These are phyloP conservation scores for Xylariaceae sp. DNA, from an alignment of 2,329 filamentous ascomycete genomes.

Conservation along the genomic window DNA sequence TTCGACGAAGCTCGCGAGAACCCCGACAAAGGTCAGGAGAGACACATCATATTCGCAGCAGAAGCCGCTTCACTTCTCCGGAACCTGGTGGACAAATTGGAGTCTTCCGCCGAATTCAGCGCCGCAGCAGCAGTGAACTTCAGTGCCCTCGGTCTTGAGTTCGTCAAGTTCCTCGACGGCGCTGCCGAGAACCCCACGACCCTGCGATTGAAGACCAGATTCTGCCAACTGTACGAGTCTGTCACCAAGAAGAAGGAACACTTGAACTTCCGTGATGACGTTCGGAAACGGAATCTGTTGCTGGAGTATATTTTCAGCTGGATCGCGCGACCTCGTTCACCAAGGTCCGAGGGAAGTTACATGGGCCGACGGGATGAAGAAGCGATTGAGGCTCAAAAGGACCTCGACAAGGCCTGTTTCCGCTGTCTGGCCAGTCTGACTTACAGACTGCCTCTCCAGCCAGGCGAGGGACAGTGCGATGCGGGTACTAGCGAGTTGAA, in stretches of 20 bases:
- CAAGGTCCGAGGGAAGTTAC: constrained; percentile 39
- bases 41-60: constrained; percentile 61
- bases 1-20: constrained; percentile 51
- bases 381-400: constrained; percentile 50
- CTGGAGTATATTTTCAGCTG: constrained; percentile 64
- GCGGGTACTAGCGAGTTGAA: constrained; percentile 63
- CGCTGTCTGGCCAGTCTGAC: constrained; percentile 61
- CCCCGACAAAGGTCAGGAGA: constrained; percentile 49
- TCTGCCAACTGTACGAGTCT: constrained; percentile 61
- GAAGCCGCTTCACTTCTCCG: constrained; percentile 60
- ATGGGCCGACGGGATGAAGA: constrained; percentile 52
- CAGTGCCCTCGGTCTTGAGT: constrained; percentile 57
- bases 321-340: constrained; percentile 58
- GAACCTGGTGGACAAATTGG: constrained; percentile 58
- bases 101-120: constrained; percentile 57
- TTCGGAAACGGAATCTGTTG: constrained; percentile 62
- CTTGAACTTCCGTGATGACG: constrained; percentile 62
- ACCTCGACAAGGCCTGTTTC: constrained; percentile 61
- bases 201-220: constrained; percentile 61
- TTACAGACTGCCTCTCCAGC: constrained; percentile 60
- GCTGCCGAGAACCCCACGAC: constrained; percentile 51
- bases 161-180: constrained; percentile 61
- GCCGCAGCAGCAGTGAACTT: constrained; percentile 60
- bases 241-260: constrained; percentile 63
- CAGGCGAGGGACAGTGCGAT: constrained; percentile 60